Evolutionary conservation across 805 yeast species (phyloP), one percentile per base, ranked within the genome.

Genomic region (Metschnikowia continentalis): DNA sequence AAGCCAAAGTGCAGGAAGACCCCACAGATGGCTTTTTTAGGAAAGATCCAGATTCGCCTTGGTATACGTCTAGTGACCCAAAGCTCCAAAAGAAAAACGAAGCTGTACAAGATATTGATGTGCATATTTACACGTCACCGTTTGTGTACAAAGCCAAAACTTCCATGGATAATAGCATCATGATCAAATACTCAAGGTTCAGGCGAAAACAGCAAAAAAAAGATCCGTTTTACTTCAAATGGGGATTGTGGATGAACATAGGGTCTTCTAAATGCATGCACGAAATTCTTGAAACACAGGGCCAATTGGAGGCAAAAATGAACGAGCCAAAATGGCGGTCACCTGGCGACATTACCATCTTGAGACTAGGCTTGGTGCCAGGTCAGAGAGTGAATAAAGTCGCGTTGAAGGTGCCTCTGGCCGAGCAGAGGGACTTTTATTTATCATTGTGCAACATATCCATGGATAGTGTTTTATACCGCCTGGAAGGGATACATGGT

Each of bases 221-320:
- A 13, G 40, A 32, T 3, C 38, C 35, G 3, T 40, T 52, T 5
- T 52, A 52, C 22, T 52, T 52, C 48, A 46, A 49, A 30, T 52
- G 55, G 55, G 54, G 54, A 19, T 8, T 51, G 8, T 52, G 54
- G 54, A 30, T 10, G 30, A 35, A 19, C 11, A 6, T n/a, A 1
- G 52, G 42, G 2, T 11, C n/a, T n/a, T 32, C 46, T 14, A 33
- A 20, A 10, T 22, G 20, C 38, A 19, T 42, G 22, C 39, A 42
- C 19, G 46, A 46, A 38, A 47, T 42, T 17, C 19, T 43, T 20
- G 54, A 48, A 26, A 33, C 56, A 15, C 42, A 38, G 19, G 47
- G 41, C 14, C 51, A 51, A 22, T 36, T 51, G 10, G 32, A 42
- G 38, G 46, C 38, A 14, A 42, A 33, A 33, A 10, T 32, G 13